phyloP scores from a whole-genome alignment of 1,139 yeast species.

The Taphrina confusa region DNA sequence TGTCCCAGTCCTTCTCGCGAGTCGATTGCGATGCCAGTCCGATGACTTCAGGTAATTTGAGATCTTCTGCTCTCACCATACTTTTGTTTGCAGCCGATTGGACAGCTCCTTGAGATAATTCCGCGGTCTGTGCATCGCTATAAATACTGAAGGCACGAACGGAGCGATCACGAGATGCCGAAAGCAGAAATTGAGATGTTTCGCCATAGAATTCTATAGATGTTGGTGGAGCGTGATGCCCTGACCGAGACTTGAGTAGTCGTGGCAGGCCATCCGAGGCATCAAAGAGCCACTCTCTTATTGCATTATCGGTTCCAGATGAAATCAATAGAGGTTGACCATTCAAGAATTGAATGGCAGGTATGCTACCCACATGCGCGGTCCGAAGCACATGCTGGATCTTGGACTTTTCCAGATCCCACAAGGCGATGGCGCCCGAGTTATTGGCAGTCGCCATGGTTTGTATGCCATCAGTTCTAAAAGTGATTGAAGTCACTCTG shows the following conservation, averaged over 20 bases:
- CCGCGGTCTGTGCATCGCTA: slow-evolving; percentile 95
- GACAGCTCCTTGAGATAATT: slow-evolving; percentile 72
- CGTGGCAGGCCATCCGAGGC: slow-evolving; percentile 83
- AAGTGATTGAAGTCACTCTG: slow-evolving; percentile 70
- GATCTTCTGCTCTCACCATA: slow-evolving; percentile 58
- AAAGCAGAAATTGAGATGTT: slow-evolving; percentile 77
- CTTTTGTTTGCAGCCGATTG: slow-evolving; percentile 52
- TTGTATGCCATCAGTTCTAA: slow-evolving; percentile 87
- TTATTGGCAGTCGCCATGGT: slow-evolving; percentile 79
- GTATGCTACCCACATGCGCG: slow-evolving; percentile 62
- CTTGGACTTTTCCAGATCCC: slow-evolving; percentile 70
- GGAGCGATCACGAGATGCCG: slow-evolving; percentile 84
- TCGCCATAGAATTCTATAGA: slow-evolving; percentile 74
- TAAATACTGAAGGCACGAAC: slow-evolving; percentile 90
- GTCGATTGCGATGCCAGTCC: slow-evolving; percentile 73
- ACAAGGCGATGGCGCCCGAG: slow-evolving; percentile 81
- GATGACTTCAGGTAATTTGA: slow-evolving; percentile 73
- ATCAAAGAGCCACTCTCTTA: slow-evolving; percentile 91
- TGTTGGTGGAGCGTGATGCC: slow-evolving; percentile 91
- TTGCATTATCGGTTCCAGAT: slow-evolving; percentile 85
- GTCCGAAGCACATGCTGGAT: slow-evolving; percentile 73
- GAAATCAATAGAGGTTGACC: slow-evolving; percentile 94
- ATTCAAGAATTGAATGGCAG: slow-evolving; percentile 71
- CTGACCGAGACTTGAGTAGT: slow-evolving; percentile 89
- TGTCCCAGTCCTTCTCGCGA: slow-evolving; percentile 93